A percentile compares a stretch with the other conserved stretches of the same genome.
Conservation (phyloP, 306 rosid genomes). For the Sicyos edulis region DNA sequence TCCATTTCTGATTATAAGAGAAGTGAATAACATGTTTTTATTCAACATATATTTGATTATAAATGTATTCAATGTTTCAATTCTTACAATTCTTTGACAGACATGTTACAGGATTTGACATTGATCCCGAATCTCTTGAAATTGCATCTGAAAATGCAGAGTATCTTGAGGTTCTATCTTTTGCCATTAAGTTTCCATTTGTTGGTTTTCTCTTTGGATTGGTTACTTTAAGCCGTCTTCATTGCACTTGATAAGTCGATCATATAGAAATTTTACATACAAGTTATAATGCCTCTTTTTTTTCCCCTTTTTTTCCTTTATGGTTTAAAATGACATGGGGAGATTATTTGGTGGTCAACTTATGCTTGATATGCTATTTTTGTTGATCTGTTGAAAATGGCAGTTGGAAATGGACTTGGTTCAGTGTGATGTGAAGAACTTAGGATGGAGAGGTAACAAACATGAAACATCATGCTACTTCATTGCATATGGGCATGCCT, state of each 20-base stretch:
- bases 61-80: background rate
- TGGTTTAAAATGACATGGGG: background rate
- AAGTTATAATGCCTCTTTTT: background rate
- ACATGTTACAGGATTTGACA: slow-evolving; percentile 76
- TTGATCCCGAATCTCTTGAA: slow-evolving; percentile 86
- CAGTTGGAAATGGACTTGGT: slow-evolving; percentile 80
- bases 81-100: slow-evolving; percentile 43
- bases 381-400: slow-evolving; percentile 35
- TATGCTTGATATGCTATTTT: slow-evolving; percentile 19
- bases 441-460: slow-evolving; percentile 64
- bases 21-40: background rate
- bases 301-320: background rate
- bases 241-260: background rate
- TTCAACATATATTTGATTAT: background rate
- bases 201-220: slow-evolving; percentile 17
- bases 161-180: slow-evolving; percentile 66
- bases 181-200: background rate
- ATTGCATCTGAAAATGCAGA: slow-evolving; percentile 70
- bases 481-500: background rate
- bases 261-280: background rate
- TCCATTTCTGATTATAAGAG: background rate
- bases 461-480: background rate
- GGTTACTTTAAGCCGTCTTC: slow-evolving; percentile 17
- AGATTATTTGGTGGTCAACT: slow-evolving; percentile 20
- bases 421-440: slow-evolving; percentile 55